Evolutionary conservation across 495 filamentous ascomycete genomes (phyloP), one percentile per base, ranked within the genome.

Genomic region (Terfezia boudieri): DNA sequence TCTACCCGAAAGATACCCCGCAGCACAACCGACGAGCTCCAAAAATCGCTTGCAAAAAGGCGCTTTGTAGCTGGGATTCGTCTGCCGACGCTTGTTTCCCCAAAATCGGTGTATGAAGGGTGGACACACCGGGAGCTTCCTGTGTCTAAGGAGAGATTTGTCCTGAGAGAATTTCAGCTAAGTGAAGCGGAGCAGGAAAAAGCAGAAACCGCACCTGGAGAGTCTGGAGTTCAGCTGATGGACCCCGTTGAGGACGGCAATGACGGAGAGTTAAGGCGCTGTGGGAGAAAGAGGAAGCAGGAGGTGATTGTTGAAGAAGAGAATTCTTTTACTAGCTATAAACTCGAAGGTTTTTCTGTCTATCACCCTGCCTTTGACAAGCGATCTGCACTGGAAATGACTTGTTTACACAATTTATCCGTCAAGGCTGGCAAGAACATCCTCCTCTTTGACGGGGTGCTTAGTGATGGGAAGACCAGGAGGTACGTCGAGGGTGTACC

Each of bases 361-460:
- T 80, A 80, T 52, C 55, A 71, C 20, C 63, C 67, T 1, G 60
- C 58, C 35, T 14, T 14, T 20, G 57, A 67, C 1, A 37, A 60
- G 12, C 71, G 68, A 50, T 65, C 55, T 8, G 55, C 66, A 5
- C 64, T 64, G 51, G 73, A 79, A 55, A 67, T 80, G 54, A 67
- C 70, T 8, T 66, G 74, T 0, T 61, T 80, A 1, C 71, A 79
- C n/a, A 65, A 73, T 26, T 59, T 80, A 14, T 59, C 64, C 0
- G 65, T 67, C 9, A 71, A 67, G 32, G 23, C n/a, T 0, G 59
- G 58, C 11, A 53, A 67, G 9, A 62, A 67, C 52, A 54, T 36
- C 0, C 69, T 72, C 32, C 73, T 68, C 53, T 76, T 84, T 51
- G 76, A 84, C 60, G 83, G 82, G 0, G 60, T 78, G 2, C 66